Evolutionary conservation across 164 flowering plant genomes (phyloP), one percentile per base, ranked within the genome.

Genomic region (Vitis rotundifolia): DNA sequence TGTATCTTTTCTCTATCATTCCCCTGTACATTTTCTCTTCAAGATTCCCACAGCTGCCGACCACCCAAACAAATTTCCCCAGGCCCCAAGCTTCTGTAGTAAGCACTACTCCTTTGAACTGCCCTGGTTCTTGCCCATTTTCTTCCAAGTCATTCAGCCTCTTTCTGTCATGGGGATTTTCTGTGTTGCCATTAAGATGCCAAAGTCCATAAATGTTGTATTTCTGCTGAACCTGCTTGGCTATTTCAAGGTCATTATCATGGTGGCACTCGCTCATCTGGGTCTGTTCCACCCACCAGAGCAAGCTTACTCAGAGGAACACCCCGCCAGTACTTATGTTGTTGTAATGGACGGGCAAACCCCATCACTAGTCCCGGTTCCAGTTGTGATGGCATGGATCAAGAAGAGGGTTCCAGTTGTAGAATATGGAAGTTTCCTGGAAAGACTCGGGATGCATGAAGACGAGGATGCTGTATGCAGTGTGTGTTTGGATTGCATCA

Each of bases 401-500:
- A 61, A 61, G 64, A 26, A 10, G 12, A 31, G 64, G 44, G 48
- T 61, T 9, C 64, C 64, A 9, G 64, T 61, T 0, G 64, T 61
- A 8, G 13, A 61, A n/a, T 31, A 61, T 11, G 61, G 18, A 15
- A 19, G 26, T 16, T 58, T 58, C 61, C 22, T n/a, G 22, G 61
- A 1, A 47, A 53, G 52, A 18, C 11, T 5, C 1, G 56, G n/a
- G 9, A 4, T 9, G 10, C 1, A 11, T 2, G 67, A 28, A 52
- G 57, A 37, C 2, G 63, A 64, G 4, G 61, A 50, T 6, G 26
- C 3, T 14, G 62, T 31, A 2, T 78, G 81, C 44, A 49, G 65
- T 3, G 68, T 78, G 29, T 74, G 81, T 52, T 59, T 78, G 65
- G 54, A 47, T 16, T 31, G 18, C 54, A n/a, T 74, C 19, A 57